Conservation (phyloP, 768 basidiomycete genomes). For the Mycena capillaripes region DNA sequence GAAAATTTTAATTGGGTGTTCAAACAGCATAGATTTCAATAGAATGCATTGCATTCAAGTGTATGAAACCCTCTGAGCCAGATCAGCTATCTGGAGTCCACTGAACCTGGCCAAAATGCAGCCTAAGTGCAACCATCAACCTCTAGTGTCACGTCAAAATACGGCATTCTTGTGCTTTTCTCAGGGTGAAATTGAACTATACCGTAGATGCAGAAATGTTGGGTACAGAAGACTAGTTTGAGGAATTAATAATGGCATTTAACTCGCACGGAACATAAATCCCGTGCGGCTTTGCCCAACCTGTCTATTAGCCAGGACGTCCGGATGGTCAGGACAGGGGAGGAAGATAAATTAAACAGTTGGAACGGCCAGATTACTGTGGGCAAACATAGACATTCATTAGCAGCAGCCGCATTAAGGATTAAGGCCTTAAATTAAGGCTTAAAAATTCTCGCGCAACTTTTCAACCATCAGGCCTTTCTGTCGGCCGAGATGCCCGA, state of each 20-base stretch:
- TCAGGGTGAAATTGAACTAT: neutral
- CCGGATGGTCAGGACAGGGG: too few relatives aligned
- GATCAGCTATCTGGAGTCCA: neutral
- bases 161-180: neutral
- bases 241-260: neutral
- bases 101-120: neutral
- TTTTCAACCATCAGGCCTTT: too few relatives aligned
- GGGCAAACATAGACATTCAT: too few relatives aligned
- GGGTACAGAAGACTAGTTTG: slow-evolving; percentile 36
- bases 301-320: too few relatives aligned
- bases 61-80: neutral
- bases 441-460: too few relatives aligned
- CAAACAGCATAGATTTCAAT: neutral
- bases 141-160: neutral
- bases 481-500: too few relatives aligned
- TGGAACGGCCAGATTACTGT: too few relatives aligned
- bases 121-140: too few relatives aligned
- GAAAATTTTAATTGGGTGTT: too few relatives aligned
- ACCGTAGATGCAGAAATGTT: slow-evolving; percentile 11
- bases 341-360: too few relatives aligned
- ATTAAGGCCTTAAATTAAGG: too few relatives aligned
- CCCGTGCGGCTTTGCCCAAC: neutral
- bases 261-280: neutral
- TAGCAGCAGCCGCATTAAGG: too few relatives aligned
- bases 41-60: neutral